A percentile compares a stretch with the other conserved stretches of the same genome.
Evolutionary conservation across 495 filamentous ascomycete genomes (phyloP).

Genomic region (Bacidia gigantensis): DNA sequence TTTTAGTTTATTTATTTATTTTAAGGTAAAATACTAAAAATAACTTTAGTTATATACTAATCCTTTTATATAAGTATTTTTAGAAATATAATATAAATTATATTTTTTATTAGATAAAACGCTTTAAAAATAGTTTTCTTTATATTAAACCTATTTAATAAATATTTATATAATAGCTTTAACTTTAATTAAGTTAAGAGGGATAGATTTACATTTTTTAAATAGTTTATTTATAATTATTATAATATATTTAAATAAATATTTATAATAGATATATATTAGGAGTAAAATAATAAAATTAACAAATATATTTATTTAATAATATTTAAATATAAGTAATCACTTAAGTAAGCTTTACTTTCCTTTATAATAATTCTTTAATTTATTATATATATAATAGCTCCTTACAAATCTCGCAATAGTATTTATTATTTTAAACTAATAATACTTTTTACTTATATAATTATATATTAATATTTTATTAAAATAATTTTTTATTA

Average conservation of each 20-base stretch:
- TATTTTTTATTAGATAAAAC: background rate
- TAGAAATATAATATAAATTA: constrained; percentile 3
- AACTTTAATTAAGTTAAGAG: background rate
- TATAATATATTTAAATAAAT: constrained; percentile 1
- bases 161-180: constrained; percentile 2
- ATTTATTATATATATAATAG: background rate
- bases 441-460: background rate
- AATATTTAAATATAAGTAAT: background rate
- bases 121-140: background rate
- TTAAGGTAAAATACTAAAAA: background rate
- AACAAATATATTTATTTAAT: background rate
- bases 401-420: background rate
- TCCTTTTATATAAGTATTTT: background rate
- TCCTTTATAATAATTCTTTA: background rate
- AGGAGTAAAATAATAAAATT: background rate
- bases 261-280: background rate
- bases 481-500: background rate
- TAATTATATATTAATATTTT: background rate
- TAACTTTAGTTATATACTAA: background rate
- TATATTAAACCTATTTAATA: background rate
- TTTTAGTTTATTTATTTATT: constrained; percentile 2
- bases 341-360: constrained; percentile 1
- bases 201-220: background rate
- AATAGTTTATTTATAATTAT: background rate
- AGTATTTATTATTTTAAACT: background rate